A percentile compares a stretch with the other conserved stretches of the same genome.
phyloP scores from a whole-genome alignment of 345 rosid genomes.

The Syzygium grande region DNA sequence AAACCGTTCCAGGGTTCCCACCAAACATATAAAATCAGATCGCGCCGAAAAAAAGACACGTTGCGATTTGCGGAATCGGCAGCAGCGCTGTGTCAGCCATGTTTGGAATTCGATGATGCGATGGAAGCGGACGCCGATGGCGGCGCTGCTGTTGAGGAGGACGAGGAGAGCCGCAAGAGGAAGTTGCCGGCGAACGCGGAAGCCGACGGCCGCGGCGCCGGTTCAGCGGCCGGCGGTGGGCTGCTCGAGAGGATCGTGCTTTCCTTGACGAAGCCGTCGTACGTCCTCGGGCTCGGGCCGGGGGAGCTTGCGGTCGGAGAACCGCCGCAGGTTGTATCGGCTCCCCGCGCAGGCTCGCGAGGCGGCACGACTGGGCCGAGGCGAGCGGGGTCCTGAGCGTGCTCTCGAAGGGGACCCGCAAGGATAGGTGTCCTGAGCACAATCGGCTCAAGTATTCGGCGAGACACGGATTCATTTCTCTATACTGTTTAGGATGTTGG shows the following conservation, averaged over 20 bases:
- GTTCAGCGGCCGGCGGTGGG: background rate
- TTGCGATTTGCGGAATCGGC: background rate
- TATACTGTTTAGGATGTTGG: background rate
- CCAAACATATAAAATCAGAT: background rate
- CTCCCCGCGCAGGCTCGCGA: constrained; percentile 39
- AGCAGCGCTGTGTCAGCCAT: background rate
- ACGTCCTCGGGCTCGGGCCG: constrained; percentile 27
- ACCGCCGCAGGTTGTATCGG: constrained; percentile 22
- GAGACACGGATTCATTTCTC: background rate
- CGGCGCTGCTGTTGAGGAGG: background rate
- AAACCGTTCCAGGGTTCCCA: background rate
- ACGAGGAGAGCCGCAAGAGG: background rate
- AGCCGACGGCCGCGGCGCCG: background rate
- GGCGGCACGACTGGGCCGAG: constrained; percentile 47
- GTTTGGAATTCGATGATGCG: background rate
- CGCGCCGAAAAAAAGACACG: background rate
- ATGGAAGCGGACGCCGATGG: background rate
- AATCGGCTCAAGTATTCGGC: constrained; percentile 73
- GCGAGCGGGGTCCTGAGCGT: constrained; percentile 62
- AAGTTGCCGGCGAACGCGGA: background rate
- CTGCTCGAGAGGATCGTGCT: constrained; percentile 22
- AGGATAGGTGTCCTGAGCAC: constrained; percentile 20
- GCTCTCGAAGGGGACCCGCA: constrained; percentile 44
- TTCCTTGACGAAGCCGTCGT: constrained; percentile 45
- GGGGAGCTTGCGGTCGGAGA: constrained; percentile 22